A percentile compares a stretch with the other conserved stretches of the same genome.
Evolutionary conservation across 2,329 filamentous ascomycete genomes (phyloP).

Genomic region (Alternaria gaisen): DNA sequence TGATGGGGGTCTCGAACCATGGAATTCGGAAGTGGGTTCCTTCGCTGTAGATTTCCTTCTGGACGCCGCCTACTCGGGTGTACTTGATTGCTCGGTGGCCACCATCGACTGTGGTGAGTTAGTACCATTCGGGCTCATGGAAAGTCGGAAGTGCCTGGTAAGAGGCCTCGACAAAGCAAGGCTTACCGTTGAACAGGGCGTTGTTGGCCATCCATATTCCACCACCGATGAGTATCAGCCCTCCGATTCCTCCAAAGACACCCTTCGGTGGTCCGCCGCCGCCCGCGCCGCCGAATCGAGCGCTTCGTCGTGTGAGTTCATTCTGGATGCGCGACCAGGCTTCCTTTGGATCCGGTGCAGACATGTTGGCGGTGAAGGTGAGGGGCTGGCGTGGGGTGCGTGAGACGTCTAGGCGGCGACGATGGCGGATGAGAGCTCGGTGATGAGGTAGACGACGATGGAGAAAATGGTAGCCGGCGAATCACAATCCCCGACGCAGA

Average conservation of each 20-base stretch:
- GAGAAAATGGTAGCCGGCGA: constrained; percentile 39
- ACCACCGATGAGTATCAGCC: constrained; percentile 63
- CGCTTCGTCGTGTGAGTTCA: constrained; percentile 60
- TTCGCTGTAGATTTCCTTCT: constrained; percentile 96
- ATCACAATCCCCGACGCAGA: constrained; percentile 35
- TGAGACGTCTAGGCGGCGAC: constrained; percentile 39
- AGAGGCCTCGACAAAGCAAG: background rate
- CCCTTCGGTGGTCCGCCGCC: constrained; percentile 59
- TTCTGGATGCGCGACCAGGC: constrained; percentile 72
- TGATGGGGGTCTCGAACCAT: constrained; percentile 96
- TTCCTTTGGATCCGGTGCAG: constrained; percentile 67
- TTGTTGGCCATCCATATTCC: constrained; percentile 66
- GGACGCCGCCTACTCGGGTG: constrained; percentile 87
- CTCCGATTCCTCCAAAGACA: constrained; percentile 64
- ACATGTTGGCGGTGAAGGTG: constrained; percentile 35
- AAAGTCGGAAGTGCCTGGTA: background rate
- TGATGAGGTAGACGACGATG: constrained; percentile 43
- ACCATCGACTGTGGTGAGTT: constrained; percentile 76
- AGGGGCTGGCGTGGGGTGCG: constrained; percentile 43
- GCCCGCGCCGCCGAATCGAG: constrained; percentile 60
- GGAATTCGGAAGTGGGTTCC: constrained; percentile 96
- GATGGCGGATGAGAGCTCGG: constrained; percentile 28
- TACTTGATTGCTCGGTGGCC: constrained; percentile 99
- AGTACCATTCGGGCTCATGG: constrained; percentile 19
- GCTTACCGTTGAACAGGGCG: constrained; percentile 73